These are phyloP conservation scores for Musa troglodytarum DNA, from an alignment of 176 grass and related monocot genomes.

Conservation along the genomic window DNA sequence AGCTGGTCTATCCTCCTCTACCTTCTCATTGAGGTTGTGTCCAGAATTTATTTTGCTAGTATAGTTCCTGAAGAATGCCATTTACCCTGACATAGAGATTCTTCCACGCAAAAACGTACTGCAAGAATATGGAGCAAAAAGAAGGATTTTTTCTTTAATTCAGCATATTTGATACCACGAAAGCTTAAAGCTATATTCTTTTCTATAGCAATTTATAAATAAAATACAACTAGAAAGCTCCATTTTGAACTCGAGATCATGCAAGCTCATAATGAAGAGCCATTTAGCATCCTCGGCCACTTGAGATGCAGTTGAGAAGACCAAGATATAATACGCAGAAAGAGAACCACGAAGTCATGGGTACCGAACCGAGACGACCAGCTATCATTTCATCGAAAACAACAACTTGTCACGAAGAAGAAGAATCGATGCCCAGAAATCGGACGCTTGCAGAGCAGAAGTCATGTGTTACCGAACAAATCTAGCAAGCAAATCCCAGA, in stretches of 20 bases:
- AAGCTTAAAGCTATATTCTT: background rate
- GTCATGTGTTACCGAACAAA: background rate
- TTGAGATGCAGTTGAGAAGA: too few species aligned
- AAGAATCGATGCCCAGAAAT: background rate
- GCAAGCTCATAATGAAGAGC: too few species aligned
- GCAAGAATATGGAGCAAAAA: conserved; percentile 16
- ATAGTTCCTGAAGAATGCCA: conserved; percentile 94
- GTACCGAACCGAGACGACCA: background rate
- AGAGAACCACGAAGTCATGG: background rate
- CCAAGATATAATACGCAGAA: background rate
- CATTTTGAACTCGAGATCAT: too few species aligned
- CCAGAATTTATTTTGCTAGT: conserved; percentile 58
- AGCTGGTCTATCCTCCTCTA: conserved; percentile 30
- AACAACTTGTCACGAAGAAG: background rate
- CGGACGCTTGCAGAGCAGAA: background rate
- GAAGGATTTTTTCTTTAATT: background rate
- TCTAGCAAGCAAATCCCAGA: background rate
- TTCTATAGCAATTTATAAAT: background rate
- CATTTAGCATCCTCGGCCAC: too few species aligned
- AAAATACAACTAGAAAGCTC: background rate
- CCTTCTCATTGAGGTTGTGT: conserved; percentile 78
- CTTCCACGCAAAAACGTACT: conserved; percentile 26
- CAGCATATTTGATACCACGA: background rate
- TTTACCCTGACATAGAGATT: conserved; percentile 34
- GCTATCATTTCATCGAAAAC: background rate